Evolutionary conservation across 1,284 basidiomycete genomes (phyloP), one percentile per base, ranked within the genome.

Genomic region (Nidula niveotomentosa): DNA sequence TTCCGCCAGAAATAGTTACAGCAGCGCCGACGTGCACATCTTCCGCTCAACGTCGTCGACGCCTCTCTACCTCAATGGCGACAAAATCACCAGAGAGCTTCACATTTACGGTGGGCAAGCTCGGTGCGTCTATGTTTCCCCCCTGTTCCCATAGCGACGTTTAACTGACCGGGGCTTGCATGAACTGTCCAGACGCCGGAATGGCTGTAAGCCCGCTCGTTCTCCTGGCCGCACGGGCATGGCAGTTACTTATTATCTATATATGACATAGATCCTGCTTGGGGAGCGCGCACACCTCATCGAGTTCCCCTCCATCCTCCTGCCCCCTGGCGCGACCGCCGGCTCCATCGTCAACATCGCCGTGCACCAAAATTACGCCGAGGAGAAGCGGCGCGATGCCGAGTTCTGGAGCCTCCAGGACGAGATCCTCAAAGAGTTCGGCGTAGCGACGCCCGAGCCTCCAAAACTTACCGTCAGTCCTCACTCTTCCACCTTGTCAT

Each of bases 301-400:
- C 65, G 95, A 98, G 72, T 98, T 98, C 69, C 95, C 95, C 1
- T 97, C 95, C 0, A 79, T 98, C 30, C 81, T 98, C 1, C 77
- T 98, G 9, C 95, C 94, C 2, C 91, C 94, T 0, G 94, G 94
- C 13, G 88, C 93, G 1, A 87, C 90, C 3, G 86, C 94, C 0
- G 95, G 95, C 8, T 96, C 94, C n/a, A 97, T 98, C 62, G 92
- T 98, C 62, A 96, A 94, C 66, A 98, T 98, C 68, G 88, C 93
- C 5, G 93, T 97, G 12, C 83, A 92, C 60, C 86, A 94, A 58
- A 96, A 98, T 69, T 70, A 85, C 34, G 68, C 78, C 0, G 94
- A 95, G 59, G 95, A 98, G 71, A 84, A 88, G 63, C 82, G 85
- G 60, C 83, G 93, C 56, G 88, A 93, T 60, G 71, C 77, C 3